Conservation (phyloP, 345 rosid genomes). For the Kernera saxatilis region DNA sequence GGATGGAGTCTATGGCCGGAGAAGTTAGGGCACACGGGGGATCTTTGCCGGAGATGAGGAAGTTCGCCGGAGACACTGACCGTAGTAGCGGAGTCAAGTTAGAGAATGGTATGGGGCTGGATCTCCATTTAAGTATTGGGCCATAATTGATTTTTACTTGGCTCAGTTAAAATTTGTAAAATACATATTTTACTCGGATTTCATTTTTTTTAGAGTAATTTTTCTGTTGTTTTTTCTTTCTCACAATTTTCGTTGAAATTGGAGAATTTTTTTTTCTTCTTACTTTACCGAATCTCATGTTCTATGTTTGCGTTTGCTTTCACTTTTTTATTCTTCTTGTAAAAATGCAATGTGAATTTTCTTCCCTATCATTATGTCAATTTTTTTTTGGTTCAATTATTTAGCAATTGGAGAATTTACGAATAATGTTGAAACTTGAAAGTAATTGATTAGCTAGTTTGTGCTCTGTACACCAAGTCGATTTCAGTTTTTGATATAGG, state of each 20-base stretch:
- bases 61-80: slow-evolving; percentile 36
- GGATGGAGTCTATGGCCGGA: slow-evolving; percentile 23
- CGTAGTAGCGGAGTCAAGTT: slow-evolving; percentile 29
- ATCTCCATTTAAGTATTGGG: slow-evolving; percentile 77
- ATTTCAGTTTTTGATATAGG: neutral
- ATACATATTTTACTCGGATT: neutral
- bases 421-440: neutral
- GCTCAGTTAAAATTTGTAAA: neutral
- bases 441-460: neutral
- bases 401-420: neutral
- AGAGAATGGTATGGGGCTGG: slow-evolving; percentile 56
- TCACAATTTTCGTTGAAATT: neutral
- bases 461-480: neutral
- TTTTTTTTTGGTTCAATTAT: neutral
- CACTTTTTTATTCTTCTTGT: slow-evolving; percentile 4
- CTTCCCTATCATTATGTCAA: neutral
- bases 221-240: neutral
- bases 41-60: slow-evolving; percentile 31
- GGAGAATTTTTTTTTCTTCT: neutral
- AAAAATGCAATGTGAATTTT: slow-evolving; percentile 12
- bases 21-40: slow-evolving; percentile 22
- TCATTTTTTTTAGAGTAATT: neutral
- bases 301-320: slow-evolving; percentile 17
- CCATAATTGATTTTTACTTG: slow-evolving; percentile 26
- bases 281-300: neutral